Evolutionary conservation across 805 yeast genomes (phyloP), one percentile per base, ranked within the genome.

Genomic region (Yarrowia hollandica): DNA sequence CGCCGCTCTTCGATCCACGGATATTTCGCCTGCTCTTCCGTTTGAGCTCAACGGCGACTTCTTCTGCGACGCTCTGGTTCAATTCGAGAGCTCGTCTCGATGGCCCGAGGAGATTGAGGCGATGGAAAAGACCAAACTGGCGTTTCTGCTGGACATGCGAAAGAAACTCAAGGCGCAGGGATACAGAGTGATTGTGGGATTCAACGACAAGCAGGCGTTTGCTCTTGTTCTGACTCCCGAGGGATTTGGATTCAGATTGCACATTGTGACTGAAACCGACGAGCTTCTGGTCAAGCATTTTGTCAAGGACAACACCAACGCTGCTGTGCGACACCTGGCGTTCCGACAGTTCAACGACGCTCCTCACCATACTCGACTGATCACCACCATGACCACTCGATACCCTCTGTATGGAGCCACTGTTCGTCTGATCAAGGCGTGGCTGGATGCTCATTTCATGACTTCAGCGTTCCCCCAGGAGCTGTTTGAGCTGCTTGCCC

Each of bases 31-130:
- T 63, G 98, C 98, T 0, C 88, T 83, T 35, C 96, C 96, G 33
- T 88, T 86, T 68, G 66, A 64, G 30, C 62, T 65, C n/a, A 38
- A 61, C 3, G 63, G 67, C 10, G 70, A 67, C 35, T 67, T 68
- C 9, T 82, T 89, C 76, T 88, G 86, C 65, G 91, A 88, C 41
- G 84, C 85, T 14, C 78, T 94, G 9, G 69, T 94, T 33, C 96
- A 91, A 71, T 89, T 94, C 71, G 99, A 94, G 73, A 77, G 88
- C 3, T 88, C 96, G 1, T 79, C 82, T n/a, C 83, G 84, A 70
- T 94, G 99, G 99, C 99, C 99, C 2, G 96, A 88, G 71, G 97
- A 94, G 69, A 70, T 90, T 5, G 74, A 78, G 35, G 90, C 97
- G 1, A 74, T 90, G 59, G 98, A 94, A 70, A 85, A 86, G 67